These are phyloP conservation scores for Xylaria multiplex DNA, from an alignment of 2,329 filamentous ascomycete species.

Conservation along the genomic window DNA sequence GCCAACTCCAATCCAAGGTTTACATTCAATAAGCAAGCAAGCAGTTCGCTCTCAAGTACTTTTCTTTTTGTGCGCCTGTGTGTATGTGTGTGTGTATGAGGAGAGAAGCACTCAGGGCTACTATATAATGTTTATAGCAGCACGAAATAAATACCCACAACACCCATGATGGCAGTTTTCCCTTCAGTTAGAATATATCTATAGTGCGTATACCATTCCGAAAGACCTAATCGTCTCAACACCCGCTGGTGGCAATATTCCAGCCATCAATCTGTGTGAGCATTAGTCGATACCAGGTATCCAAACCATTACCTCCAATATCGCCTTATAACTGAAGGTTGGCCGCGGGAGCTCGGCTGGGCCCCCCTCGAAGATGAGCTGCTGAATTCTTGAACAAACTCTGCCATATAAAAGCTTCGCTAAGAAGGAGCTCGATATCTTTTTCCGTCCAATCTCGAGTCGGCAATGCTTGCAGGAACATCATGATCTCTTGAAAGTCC, in stretches of 20 bases:
- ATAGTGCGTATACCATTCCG: background rate
- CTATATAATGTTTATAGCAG: background rate
- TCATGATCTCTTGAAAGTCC: conserved; percentile 99
- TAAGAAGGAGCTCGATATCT: conserved; percentile 93
- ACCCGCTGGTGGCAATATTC: background rate
- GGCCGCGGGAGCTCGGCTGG: conserved; percentile 53
- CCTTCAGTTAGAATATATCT: background rate
- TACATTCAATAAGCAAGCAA: conserved; percentile 4
- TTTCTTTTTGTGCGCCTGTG: background rate
- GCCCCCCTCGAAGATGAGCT: conserved; percentile 78
- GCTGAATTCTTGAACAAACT: conserved; percentile 94
- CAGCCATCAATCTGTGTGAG: background rate
- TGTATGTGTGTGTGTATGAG: background rate
- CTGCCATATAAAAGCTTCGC: conserved; percentile 99
- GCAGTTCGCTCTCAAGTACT: background rate
- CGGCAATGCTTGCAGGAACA: conserved; percentile 95
- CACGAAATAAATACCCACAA: background rate
- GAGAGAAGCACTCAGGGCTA: too few species aligned
- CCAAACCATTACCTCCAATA: background rate
- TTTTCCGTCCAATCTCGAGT: conserved; percentile 97
- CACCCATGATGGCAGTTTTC: background rate
- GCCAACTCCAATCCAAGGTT: conserved; percentile 11
- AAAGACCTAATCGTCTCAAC: background rate
- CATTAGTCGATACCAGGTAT: background rate
- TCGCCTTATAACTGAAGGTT: conserved; percentile 52